Evolutionary conservation across 768 basidiomycete genomes (phyloP).

Genomic region (Lentinula edodes): DNA sequence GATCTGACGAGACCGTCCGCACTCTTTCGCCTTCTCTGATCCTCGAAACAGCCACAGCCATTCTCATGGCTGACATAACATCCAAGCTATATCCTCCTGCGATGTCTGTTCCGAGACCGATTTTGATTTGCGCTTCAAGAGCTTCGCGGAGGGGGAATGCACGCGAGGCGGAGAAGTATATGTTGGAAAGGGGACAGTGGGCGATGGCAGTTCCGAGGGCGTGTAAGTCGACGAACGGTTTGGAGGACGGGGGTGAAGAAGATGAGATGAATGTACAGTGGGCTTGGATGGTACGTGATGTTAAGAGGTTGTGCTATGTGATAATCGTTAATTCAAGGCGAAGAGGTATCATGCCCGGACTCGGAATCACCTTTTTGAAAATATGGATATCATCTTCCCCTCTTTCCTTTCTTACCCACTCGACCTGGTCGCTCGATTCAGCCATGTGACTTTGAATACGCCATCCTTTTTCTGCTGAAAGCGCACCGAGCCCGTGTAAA

Average conservation of each 20-base stretch:
- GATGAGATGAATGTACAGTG: conserved; percentile 76
- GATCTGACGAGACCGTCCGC: neutral
- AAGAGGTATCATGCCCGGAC: neutral
- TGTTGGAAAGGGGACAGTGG: conserved; percentile 86
- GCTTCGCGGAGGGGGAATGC: conserved; percentile 72
- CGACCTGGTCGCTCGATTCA: conserved; percentile 71
- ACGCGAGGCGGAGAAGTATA: conserved; percentile 70
- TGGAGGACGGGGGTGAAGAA: neutral
- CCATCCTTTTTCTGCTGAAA: conserved; percentile 41
- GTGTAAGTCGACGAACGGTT: conserved; percentile 30
- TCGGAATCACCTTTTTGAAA: conserved; percentile 53
- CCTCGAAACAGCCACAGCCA: conserved; percentile 66
- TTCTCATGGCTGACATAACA: conserved; percentile 77
- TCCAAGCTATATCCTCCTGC: conserved; percentile 82
- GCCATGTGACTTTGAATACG: conserved; percentile 80
- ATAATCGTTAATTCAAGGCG: neutral
- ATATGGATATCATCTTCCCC: conserved; percentile 68
- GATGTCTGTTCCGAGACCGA: conserved; percentile 83
- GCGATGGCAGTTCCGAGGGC: conserved; percentile 58
- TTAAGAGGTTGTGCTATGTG: conserved; percentile 46
- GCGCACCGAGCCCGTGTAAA: conserved; percentile 52
- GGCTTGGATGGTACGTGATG: conserved; percentile 68
- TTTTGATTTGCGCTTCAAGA: conserved; percentile 50
- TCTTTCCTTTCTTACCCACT: conserved; percentile 59
- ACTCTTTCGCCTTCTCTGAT: conserved; percentile 48